These are phyloP conservation scores for Rhytidhysteron rufulum DNA, from an alignment of 2,329 filamentous ascomycete genomes.

Conservation along the genomic window DNA sequence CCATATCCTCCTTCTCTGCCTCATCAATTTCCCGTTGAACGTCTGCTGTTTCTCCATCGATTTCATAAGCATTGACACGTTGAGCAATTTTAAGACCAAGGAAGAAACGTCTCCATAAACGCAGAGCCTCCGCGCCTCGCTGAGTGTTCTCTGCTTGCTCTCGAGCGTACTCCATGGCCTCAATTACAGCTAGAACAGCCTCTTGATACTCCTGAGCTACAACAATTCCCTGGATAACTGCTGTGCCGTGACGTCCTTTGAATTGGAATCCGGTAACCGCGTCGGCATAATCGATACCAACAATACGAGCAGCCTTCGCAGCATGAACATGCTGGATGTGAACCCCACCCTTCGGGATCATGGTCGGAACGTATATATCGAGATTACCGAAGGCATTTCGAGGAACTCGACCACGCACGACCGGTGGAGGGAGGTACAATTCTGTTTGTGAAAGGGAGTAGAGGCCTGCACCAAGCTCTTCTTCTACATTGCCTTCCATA, in stretches of 20 bases:
- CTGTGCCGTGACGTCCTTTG: conserved; percentile 78
- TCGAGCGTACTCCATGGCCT: conserved; percentile 63
- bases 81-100: conserved; percentile 66
- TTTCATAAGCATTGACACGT: conserved; percentile 59
- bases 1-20: conserved; percentile 22
- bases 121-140: conserved; percentile 48
- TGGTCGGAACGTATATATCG: conserved; percentile 60
- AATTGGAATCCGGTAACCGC: conserved; percentile 90
- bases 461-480: conserved; percentile 49
- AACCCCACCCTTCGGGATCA: conserved; percentile 59
- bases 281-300: conserved; percentile 82
- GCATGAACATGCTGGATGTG: conserved; percentile 59
- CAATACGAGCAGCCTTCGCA: conserved; percentile 65
- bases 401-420: conserved; percentile 67
- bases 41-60: conserved; percentile 29
- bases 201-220: conserved; percentile 69
- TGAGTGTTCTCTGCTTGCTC: conserved; percentile 59
- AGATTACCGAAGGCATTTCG: conserved; percentile 61
- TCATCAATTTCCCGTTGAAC: conserved; percentile 28
- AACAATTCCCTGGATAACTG: conserved; percentile 73
- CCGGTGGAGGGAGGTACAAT: conserved; percentile 70
- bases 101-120: conserved; percentile 58
- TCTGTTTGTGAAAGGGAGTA: conserved; percentile 63
- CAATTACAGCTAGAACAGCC: conserved; percentile 66
- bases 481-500: conserved; percentile 31